Conservation (phyloP, 1,284 basidiomycete genomes). For the Fomitiporia mediterranea region DNA sequence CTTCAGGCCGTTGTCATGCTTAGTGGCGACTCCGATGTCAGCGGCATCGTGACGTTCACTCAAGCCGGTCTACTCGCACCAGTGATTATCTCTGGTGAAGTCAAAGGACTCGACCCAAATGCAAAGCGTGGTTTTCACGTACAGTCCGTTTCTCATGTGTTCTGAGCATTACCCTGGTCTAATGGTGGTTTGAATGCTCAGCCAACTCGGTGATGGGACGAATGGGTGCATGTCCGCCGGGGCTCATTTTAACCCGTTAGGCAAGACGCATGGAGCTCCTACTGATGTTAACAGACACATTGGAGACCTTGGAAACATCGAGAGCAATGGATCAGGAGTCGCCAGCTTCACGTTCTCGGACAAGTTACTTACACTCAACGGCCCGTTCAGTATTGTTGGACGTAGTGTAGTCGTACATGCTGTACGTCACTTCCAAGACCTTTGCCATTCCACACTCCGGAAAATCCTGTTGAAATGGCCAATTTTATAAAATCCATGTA, state of each 20-base stretch:
- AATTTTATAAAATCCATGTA: too few species aligned
- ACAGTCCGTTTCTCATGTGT: conserved; percentile 48
- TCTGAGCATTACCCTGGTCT: not conserved
- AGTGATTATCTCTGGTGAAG: conserved; percentile 58
- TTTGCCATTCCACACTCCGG: not conserved
- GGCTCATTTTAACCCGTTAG: conserved; percentile 72
- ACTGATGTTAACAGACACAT: conserved; percentile 57
- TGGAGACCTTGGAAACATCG: conserved; percentile 76
- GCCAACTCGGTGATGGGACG: conserved; percentile 63
- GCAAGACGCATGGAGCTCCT: conserved; percentile 62
- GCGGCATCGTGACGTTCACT: conserved; percentile 62
- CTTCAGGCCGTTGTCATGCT: conserved; percentile 63
- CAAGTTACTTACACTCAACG: conserved; percentile 60
- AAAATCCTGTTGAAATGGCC: too few species aligned
- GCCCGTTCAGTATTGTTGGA: conserved; percentile 64
- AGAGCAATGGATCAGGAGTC: conserved; percentile 54
- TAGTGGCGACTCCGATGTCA: conserved; percentile 54
- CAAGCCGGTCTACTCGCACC: conserved; percentile 49
- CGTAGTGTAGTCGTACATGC: conserved; percentile 63
- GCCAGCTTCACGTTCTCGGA: conserved; percentile 60
- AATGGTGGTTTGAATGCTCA: conserved; percentile 26
- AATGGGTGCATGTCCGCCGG: conserved; percentile 70
- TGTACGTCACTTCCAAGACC: conserved; percentile 31
- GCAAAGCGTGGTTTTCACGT: conserved; percentile 72
- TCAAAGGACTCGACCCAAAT: conserved; percentile 56